Conservation (phyloP, 2,329 filamentous ascomycete species). For the Trichoderma cornu-damae region DNA sequence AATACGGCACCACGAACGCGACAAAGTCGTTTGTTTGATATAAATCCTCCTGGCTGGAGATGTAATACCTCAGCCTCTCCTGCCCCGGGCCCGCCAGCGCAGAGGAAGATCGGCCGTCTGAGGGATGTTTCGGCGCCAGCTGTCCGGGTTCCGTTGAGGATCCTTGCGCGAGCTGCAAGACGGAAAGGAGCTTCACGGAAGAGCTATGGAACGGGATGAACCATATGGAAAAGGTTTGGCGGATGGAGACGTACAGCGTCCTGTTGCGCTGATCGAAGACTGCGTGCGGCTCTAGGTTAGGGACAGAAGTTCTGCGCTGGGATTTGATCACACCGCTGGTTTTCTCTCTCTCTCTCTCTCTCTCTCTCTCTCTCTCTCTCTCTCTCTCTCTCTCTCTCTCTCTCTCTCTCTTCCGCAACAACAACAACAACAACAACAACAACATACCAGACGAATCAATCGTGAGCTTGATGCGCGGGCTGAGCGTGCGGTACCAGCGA, state of each 20-base stretch:
- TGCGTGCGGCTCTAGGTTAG: constrained; percentile 27
- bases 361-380: too few relatives aligned
- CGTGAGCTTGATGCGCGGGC: constrained; percentile 63
- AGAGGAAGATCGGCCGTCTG: constrained; percentile 19
- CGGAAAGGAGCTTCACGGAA: constrained; percentile 61
- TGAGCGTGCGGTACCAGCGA: constrained; percentile 79
- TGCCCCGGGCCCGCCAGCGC: constrained; percentile 21
- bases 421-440: too few relatives aligned
- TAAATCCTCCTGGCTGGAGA: constrained; percentile 70
- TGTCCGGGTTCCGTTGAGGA: constrained; percentile 23
- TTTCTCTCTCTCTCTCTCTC: too few relatives aligned
- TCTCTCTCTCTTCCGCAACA: too few relatives aligned
- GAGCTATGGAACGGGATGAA: constrained; percentile 69
- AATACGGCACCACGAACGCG: constrained; percentile 61
- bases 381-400: too few relatives aligned
- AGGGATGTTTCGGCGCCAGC: constrained; percentile 19
- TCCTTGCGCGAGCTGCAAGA: constrained; percentile 56
- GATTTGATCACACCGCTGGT: neutral
- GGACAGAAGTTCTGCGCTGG: neutral
- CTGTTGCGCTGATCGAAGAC: constrained; percentile 63
- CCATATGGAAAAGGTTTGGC: constrained; percentile 73
- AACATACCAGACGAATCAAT: constrained; percentile 54
- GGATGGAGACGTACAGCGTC: constrained; percentile 68
- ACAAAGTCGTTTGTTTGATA: constrained; percentile 74
- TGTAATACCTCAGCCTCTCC: constrained; percentile 54